Evolutionary conservation across 129 eudicot genomes (phyloP).

Genomic region (Artemisia tridentata): DNA sequence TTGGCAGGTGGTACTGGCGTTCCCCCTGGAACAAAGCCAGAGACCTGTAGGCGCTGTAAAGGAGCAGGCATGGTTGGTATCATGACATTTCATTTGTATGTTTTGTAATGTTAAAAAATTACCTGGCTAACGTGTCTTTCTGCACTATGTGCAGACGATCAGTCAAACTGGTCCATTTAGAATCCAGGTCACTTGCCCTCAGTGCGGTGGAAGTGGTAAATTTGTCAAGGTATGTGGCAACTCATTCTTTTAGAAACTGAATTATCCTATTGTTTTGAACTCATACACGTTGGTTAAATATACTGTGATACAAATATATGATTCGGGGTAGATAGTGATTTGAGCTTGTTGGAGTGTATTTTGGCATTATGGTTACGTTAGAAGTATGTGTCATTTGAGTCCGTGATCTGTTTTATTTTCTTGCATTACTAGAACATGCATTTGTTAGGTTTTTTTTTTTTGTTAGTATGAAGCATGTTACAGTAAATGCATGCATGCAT

Average conservation of each 20-base stretch:
- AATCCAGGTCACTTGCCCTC: slow-evolving; percentile 64
- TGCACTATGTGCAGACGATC: slow-evolving; percentile 39
- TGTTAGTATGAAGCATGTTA: not conserved
- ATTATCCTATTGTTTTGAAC: not conserved
- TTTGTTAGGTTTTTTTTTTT: not conserved
- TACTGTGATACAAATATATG: not conserved
- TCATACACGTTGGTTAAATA: not conserved
- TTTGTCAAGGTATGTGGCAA: slow-evolving; percentile 57
- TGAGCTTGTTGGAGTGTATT: too few relatives aligned
- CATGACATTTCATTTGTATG: slow-evolving; percentile 2
- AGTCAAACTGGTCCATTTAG: slow-evolving; percentile 70
- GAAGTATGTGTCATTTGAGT: slow-evolving; percentile 2
- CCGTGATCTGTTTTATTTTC: not conserved
- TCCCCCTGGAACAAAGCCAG: slow-evolving; percentile 93
- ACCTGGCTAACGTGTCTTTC: slow-evolving; percentile 9
- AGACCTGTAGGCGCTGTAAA: slow-evolving; percentile 83
- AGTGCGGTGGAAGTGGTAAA: slow-evolving; percentile 78
- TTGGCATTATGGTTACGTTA: too few relatives aligned
- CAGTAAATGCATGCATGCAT: slow-evolving; percentile 14
- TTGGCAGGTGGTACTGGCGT: slow-evolving; percentile 85
- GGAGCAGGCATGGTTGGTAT: slow-evolving; percentile 88
- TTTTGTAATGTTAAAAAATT: not conserved
- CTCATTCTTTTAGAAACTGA: not conserved
- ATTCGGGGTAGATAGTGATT: too few relatives aligned
- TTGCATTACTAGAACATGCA: not conserved